These are phyloP conservation scores for Penicillium nordicum DNA, from an alignment of 2,329 filamentous ascomycete genomes.

Conservation along the genomic window DNA sequence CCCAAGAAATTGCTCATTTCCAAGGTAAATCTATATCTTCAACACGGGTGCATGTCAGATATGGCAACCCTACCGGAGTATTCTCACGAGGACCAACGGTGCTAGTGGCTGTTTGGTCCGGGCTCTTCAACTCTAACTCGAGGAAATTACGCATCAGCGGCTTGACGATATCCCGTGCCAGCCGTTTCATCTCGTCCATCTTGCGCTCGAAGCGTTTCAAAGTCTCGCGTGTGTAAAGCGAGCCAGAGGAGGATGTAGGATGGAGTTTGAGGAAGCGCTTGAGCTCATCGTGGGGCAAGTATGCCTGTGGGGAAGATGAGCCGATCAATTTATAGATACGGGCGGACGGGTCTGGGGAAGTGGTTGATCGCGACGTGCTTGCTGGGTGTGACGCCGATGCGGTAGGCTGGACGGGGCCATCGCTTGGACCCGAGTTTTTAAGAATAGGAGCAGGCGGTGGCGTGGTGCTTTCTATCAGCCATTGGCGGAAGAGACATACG, in stretches of 20 bases:
- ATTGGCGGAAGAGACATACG: slow-evolving; percentile 83
- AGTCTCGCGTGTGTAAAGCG: slow-evolving; percentile 79
- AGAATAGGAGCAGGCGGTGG: slow-evolving; percentile 58
- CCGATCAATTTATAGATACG: slow-evolving; percentile 77
- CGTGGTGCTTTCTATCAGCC: slow-evolving; percentile 86
- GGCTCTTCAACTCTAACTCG: slow-evolving; percentile 66
- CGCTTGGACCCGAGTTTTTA: slow-evolving; percentile 27
- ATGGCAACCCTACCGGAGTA: slow-evolving; percentile 52
- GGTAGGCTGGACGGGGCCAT: slow-evolving; percentile 8
- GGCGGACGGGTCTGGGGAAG: slow-evolving; percentile 47
- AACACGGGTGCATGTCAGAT: slow-evolving; percentile 63
- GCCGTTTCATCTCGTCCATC: slow-evolving; percentile 81
- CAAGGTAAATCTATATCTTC: slow-evolving; percentile 63
- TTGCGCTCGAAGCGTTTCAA: slow-evolving; percentile 79
- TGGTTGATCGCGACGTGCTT: slow-evolving; percentile 21
- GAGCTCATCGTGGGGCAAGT: slow-evolving; percentile 80
- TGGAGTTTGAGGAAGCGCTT: slow-evolving; percentile 84
- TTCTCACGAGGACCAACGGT: slow-evolving; percentile 27
- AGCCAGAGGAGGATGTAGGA: slow-evolving; percentile 55
- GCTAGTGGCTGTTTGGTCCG: slow-evolving; percentile 18
- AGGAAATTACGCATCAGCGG: slow-evolving; percentile 83
- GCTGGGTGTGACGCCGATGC: slow-evolving; percentile 12
- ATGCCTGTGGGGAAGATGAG: slow-evolving; percentile 57
- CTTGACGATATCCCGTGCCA: slow-evolving; percentile 77
- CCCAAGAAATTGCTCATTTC: slow-evolving; percentile 38